These are phyloP conservation scores for Seiridium unicorne DNA, from an alignment of 2,329 filamentous ascomycete genomes.

Conservation along the genomic window DNA sequence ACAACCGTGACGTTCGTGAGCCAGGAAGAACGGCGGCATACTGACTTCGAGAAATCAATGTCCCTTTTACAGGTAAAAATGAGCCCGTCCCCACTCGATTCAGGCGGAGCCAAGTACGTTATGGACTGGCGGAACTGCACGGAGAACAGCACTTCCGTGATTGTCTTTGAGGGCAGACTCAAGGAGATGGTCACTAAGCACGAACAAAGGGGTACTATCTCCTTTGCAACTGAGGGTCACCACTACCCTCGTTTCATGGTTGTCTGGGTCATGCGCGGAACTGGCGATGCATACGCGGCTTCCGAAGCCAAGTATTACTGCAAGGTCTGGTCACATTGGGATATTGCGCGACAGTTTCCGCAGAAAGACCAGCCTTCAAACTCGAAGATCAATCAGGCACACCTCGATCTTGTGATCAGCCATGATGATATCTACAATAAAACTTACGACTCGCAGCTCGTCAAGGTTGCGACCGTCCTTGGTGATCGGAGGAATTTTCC, in stretches of 20 bases:
- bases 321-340: neutral
- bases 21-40: neutral
- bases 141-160: neutral
- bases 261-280: neutral
- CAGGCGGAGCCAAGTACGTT: neutral
- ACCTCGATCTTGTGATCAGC: neutral
- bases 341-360: neutral
- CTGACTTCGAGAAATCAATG: neutral
- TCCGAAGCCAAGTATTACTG: neutral
- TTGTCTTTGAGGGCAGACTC: neutral
- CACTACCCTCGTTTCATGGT: neutral
- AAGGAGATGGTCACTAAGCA: neutral
- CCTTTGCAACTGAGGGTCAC: neutral
- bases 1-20: neutral
- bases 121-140: neutral
- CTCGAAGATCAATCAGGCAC: neutral
- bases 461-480: neutral
- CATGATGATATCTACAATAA: neutral
- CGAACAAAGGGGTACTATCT: neutral
- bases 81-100: neutral
- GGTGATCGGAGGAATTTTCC: neutral
- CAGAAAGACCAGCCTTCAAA: neutral
- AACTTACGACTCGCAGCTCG: neutral
- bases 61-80: neutral
- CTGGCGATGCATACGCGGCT: neutral